Percentiles rank a stretch among this genome's conserved stretches.
These are phyloP conservation scores for Filobasidium floriforme DNA, from an alignment of 768 basidiomycete species.

Conservation along the genomic window DNA sequence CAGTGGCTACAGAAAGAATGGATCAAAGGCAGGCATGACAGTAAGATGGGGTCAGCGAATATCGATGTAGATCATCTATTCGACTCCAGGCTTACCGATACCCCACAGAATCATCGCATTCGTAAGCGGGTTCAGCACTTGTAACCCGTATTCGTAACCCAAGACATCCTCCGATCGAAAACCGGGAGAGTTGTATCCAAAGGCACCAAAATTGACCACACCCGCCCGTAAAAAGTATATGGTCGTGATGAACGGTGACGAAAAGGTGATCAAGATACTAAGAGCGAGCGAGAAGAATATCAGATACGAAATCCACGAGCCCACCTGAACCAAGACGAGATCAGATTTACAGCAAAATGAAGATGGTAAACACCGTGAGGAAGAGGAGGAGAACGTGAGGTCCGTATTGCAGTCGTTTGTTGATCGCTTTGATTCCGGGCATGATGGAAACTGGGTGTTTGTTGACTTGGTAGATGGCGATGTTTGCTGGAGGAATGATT, in stretches of 20 bases:
- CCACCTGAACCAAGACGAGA: no score
- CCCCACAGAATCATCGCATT: conserved; percentile 43
- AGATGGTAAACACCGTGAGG: conserved; percentile 31
- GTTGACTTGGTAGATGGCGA: neutral
- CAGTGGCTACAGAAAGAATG: conserved; percentile 27
- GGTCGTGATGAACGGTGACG: conserved; percentile 40
- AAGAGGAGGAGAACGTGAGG: conserved; percentile 43
- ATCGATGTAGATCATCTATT: neutral
- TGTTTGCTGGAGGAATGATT: neutral
- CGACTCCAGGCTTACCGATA: conserved; percentile 27
- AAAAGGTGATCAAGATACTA: conserved; percentile 44
- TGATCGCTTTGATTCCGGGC: conserved; percentile 16
- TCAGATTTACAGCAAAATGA: conserved; percentile 36
- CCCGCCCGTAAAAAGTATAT: conserved; percentile 37
- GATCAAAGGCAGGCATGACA: neutral
- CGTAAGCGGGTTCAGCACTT: conserved; percentile 37
- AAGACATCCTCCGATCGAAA: conserved; percentile 34
- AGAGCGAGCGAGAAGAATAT: neutral
- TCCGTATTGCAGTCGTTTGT: conserved; percentile 29
- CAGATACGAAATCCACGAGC: neutral
- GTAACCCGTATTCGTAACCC: conserved; percentile 39
- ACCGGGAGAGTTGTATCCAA: conserved; percentile 38
- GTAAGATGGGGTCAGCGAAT: neutral
- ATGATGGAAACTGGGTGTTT: neutral
- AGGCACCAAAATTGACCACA: conserved; percentile 35